phyloP scores from a whole-genome alignment of 2,329 filamentous ascomycete species.

The Alternaria solani region DNA sequence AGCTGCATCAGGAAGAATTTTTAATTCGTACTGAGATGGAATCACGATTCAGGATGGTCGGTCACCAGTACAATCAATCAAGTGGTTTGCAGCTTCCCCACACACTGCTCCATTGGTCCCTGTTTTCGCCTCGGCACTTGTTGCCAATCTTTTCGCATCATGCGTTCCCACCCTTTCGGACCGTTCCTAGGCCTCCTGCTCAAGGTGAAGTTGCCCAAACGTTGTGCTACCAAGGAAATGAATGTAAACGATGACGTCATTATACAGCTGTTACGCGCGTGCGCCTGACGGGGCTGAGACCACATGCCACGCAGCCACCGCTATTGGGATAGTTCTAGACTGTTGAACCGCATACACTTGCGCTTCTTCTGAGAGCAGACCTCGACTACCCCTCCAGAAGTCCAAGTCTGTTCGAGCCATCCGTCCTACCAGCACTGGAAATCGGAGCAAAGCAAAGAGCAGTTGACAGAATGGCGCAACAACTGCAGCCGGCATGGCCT shows the following conservation, averaged over 20 bases:
- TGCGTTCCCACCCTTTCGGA: background rate
- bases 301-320: constrained; percentile 9
- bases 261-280: constrained; percentile 14
- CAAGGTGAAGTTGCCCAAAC: constrained; percentile 5
- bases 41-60: background rate
- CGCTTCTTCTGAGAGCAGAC: background rate
- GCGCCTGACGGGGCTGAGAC: constrained; percentile 13
- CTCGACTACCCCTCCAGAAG: too few species aligned
- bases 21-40: background rate
- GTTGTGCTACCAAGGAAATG: background rate
- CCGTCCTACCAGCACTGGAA: background rate
- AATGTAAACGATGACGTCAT: constrained; percentile 25
- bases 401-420: background rate
- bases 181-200: constrained; percentile 18
- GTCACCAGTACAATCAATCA: background rate
- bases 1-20: background rate
- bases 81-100: constrained; percentile 8
- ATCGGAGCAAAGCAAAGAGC: background rate
- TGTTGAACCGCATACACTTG: background rate
- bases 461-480: constrained; percentile 8
- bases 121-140: constrained; percentile 8
- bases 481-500: constrained; percentile 14
- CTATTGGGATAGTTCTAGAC: background rate
- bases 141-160: background rate
- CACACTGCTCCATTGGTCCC: background rate